Base-by-base conservation (phyloP, 2,329 filamentous ascomycete species). In the Fonsecaea erecta region DNA sequence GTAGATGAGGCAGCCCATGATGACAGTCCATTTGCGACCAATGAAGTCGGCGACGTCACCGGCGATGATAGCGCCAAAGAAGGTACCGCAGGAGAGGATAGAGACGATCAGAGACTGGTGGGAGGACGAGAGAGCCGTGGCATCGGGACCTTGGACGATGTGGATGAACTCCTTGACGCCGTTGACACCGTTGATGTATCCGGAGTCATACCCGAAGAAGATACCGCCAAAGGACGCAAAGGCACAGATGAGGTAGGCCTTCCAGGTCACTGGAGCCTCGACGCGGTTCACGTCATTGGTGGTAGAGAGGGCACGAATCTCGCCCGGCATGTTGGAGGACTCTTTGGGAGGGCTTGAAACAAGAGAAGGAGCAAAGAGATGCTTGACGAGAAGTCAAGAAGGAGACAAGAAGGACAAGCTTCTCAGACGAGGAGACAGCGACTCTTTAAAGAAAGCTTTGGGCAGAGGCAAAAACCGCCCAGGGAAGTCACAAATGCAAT, bases 1-100 rank as follows among this genome's bases (percentile, higher is more conserved):
- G 83, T 92, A 96, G 79, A 93, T 84, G 14, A 76, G 2, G 75
- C 91, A 95, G 69, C 89, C 90, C 2, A 77, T n/a, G 64, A 91
- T 88, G 78, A 91, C 84, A 69, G 88, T 89, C 77, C 83, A 86
- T 75, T 89, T 88, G 75, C 90, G 88, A 71, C 91, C 91, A 63
- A 91, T 87, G 77, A 82, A 85, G 76, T 95, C 91, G 70, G 91
- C 86, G 68, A 93, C 75, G 76, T 92, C 90, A 82, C 91, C 91
- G 64, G 89, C 90, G 67, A 92, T 86, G 70, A 94, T 74, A 63
- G 91, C 88, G 75, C 91, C 88, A 67, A 92, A 90, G 84, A 93
- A 94, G 72, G 90, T 92, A 77, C 87, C 86, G 74, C 83, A 86
- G 37, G 91, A 93, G 62, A 94, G 85, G 71, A 94, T 92, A 21